A percentile compares a stretch with the other conserved stretches of the same genome.
Conservation (phyloP, 495 filamentous ascomycete genomes). For the Poronia punctata region DNA sequence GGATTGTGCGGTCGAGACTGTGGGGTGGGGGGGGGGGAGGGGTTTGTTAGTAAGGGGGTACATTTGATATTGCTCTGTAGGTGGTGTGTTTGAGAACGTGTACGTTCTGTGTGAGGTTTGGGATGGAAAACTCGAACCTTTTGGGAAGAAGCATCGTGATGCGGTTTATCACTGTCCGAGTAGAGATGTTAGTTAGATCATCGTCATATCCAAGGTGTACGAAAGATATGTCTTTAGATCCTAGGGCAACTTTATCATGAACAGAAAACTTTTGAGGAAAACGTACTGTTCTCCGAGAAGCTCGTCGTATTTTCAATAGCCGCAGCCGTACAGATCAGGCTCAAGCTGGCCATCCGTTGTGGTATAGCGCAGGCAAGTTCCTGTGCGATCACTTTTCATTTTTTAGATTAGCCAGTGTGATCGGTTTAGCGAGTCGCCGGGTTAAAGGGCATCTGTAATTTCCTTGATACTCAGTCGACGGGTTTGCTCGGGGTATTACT, state of each 20-base stretch:
- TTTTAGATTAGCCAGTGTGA: too few species aligned
- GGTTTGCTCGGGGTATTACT: too few species aligned
- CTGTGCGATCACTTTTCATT: slow-evolving; percentile 87
- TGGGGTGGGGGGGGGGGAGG: slow-evolving; percentile 2
- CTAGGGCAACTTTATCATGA: too few species aligned
- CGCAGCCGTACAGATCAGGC: slow-evolving; percentile 66
- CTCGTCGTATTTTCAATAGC: slow-evolving; percentile 54
- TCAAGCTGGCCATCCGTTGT: slow-evolving; percentile 54
- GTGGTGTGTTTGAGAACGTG: too few species aligned
- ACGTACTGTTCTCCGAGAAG: slow-evolving; percentile 54
- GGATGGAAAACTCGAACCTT: slow-evolving; percentile 12
- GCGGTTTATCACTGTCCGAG: slow-evolving; percentile 60
- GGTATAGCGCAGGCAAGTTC: slow-evolving; percentile 63
- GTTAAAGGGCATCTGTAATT: too few species aligned
- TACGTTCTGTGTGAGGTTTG: too few species aligned
- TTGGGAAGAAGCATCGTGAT: slow-evolving; percentile 65
- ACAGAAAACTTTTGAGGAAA: too few species aligned
- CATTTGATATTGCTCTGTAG: slow-evolving; percentile 39
- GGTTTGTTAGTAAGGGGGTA: slow-evolving; percentile 4
- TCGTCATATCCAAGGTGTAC: too few species aligned
- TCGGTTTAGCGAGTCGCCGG: too few species aligned
- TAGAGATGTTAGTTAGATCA: too few species aligned
- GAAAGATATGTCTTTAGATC: too few species aligned
- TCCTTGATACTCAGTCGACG: too few species aligned
- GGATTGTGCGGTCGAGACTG: slow-evolving; percentile 31